A percentile compares a stretch with the other conserved stretches of the same genome.
Conservation (phyloP, 306 rosid genomes). For the Vigna hirtella region DNA sequence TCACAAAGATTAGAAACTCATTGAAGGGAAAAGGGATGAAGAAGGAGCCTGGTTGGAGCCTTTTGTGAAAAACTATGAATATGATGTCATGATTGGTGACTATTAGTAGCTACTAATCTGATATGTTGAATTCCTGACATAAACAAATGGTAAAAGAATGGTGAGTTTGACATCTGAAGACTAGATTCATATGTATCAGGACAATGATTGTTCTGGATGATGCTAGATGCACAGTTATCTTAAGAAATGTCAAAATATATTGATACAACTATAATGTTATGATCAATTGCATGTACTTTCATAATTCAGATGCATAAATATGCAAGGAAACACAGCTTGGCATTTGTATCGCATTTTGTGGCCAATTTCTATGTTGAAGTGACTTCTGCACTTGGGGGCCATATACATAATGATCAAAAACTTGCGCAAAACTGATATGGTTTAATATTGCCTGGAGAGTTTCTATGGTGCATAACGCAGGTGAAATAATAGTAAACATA, state of each 20-base stretch:
- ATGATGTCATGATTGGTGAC: conserved; percentile 24
- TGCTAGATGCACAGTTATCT: conserved; percentile 3
- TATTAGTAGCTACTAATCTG: conserved; percentile 1
- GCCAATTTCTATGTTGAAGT: not conserved
- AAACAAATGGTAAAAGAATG: not conserved
- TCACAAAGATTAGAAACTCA: conserved; percentile 60
- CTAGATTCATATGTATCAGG: conserved; percentile 6
- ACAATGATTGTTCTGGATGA: conserved; percentile 8
- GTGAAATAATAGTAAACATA: not conserved
- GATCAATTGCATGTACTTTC: not conserved
- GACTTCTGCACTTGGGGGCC: not conserved
- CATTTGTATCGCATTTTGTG: not conserved
- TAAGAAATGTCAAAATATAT: not conserved
- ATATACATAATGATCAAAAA: not conserved
- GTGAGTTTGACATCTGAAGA: conserved; percentile 11
- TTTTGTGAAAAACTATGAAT: conserved; percentile 45
- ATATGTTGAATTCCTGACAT: conserved; percentile 9
- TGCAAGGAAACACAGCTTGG: not conserved
- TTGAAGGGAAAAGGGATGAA: conserved; percentile 60
- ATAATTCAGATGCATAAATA: not conserved
- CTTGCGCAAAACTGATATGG: not conserved
- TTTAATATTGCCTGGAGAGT: not conserved
- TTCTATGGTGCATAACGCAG: not conserved
- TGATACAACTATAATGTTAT: not conserved
- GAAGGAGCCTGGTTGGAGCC: conserved; percentile 83